These are phyloP conservation scores for Punctularia strigosozonata DNA, from an alignment of 768 basidiomycete genomes.

Conservation along the genomic window DNA sequence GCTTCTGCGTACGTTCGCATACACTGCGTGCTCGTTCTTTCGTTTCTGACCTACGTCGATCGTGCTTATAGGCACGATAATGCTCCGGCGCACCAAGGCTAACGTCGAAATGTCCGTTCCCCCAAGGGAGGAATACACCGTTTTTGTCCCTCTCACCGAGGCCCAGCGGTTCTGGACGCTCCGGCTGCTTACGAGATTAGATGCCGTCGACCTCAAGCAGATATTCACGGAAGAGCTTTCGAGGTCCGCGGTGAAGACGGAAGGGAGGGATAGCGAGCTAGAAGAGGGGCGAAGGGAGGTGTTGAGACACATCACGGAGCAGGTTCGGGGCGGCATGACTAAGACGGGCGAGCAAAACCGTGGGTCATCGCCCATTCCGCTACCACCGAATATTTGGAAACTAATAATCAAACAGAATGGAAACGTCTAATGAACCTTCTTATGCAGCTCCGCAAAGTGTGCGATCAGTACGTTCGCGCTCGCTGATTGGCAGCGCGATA, in stretches of 20 bases:
- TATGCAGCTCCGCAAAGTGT: slow-evolving; percentile 59
- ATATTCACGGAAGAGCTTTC: slow-evolving; percentile 25
- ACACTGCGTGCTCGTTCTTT: no score
- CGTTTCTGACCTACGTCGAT: no score
- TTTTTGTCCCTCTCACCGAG: slow-evolving; percentile 47
- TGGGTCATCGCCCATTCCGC: slow-evolving; percentile 1
- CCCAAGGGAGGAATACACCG: slow-evolving; percentile 42
- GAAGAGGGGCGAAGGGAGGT: slow-evolving; percentile 28
- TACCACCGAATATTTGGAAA: no score
- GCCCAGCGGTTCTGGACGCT: slow-evolving; percentile 54
- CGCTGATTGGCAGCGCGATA: no score
- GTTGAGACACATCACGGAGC: slow-evolving; percentile 23
- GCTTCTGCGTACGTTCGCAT: no score
- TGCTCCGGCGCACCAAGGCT: slow-evolving; percentile 52
- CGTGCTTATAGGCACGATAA: no score
- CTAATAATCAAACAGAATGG: slow-evolving; percentile 41
- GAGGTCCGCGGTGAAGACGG: slow-evolving; percentile 4
- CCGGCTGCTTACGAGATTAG: slow-evolving; percentile 39
- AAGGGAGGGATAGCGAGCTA: slow-evolving; percentile 16
- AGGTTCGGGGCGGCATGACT: slow-evolving; percentile 16
- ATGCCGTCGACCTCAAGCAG: slow-evolving; percentile 32
- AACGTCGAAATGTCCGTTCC: slow-evolving; percentile 37
- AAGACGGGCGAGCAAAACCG: neutral
- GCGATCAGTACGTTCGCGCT: slow-evolving; percentile 49
- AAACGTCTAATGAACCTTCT: slow-evolving; percentile 54